A percentile compares a stretch with the other conserved stretches of the same genome.
phyloP scores from a whole-genome alignment of 1,139 yeast genomes.

The Entelexis paramagnoliae region DNA sequence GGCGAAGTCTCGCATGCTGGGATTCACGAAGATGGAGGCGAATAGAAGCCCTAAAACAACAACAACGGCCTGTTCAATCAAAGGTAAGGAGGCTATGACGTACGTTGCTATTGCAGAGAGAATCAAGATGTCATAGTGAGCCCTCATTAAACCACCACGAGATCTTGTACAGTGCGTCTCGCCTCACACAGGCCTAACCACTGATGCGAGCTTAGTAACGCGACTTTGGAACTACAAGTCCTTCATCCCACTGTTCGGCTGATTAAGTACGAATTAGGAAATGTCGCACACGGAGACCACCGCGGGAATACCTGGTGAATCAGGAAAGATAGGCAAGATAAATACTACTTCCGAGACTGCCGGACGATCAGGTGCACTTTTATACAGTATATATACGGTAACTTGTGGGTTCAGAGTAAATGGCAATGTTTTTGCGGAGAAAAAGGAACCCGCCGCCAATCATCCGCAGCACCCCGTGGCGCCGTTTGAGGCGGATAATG shows the following conservation, averaged over 20 bases:
- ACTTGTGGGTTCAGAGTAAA: not conserved
- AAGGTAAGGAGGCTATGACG: not conserved
- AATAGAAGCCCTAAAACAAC: conserved; percentile 1
- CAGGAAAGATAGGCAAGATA: not conserved
- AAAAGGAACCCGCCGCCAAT: conserved; percentile 9
- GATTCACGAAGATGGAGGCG: not conserved
- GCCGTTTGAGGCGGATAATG: conserved; percentile 3
- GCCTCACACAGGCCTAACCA: too few relatives aligned
- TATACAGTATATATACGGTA: not conserved
- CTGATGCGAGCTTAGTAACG: not conserved
- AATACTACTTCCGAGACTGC: too few relatives aligned
- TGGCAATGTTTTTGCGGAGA: not conserved
- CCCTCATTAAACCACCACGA: not conserved
- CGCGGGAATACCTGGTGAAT: not conserved
- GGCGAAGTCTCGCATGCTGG: not conserved
- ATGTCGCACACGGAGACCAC: not conserved
- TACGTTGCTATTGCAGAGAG: not conserved
- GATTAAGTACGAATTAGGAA: not conserved
- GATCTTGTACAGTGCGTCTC: not conserved
- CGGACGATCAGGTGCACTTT: too few relatives aligned
- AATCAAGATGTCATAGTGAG: not conserved
- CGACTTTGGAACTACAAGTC: too few relatives aligned
- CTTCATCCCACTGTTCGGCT: not conserved
- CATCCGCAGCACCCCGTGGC: conserved; percentile 12
- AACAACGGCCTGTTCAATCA: not conserved